Percentiles rank a stretch among this genome's conserved stretches.
Conservation (phyloP, 2,329 filamentous ascomycete species). For the Fusarium caatingaense region DNA sequence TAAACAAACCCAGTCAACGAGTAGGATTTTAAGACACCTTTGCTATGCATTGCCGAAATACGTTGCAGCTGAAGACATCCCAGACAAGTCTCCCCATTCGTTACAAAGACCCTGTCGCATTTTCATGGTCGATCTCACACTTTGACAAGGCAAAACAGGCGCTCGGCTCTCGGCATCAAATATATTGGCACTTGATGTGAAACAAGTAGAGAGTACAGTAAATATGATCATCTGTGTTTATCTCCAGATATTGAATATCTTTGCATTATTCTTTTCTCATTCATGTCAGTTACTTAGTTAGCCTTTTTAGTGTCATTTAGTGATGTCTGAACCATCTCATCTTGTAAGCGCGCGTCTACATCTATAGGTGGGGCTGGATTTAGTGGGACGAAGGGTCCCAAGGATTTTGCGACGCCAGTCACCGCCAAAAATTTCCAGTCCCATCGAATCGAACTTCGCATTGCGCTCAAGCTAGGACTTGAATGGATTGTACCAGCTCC, state of each 20-base stretch:
- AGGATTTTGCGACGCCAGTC: constrained; percentile 41
- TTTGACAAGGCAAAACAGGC: constrained; percentile 24
- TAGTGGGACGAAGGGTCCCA: constrained; percentile 26
- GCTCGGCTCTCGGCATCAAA: constrained; percentile 21
- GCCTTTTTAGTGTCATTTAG: background rate
- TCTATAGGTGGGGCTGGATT: constrained; percentile 8
- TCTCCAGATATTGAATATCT: background rate
- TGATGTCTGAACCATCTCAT: constrained; percentile 3
- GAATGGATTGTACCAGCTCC: constrained; percentile 32
- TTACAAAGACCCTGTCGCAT: constrained; percentile 24
- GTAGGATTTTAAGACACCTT: constrained; percentile 4
- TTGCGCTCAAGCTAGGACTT: constrained; percentile 10
- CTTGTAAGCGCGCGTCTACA: constrained; percentile 49
- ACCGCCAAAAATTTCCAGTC: constrained; percentile 45
- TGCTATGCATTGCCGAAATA: constrained; percentile 24
- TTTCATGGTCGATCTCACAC: constrained; percentile 26
- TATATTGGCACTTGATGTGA: background rate
- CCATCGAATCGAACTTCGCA: constrained; percentile 25
- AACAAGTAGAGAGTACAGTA: background rate
- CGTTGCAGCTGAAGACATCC: constrained; percentile 31
- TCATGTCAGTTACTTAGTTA: background rate
- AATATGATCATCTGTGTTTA: background rate
- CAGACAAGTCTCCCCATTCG: constrained; percentile 29
- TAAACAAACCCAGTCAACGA: background rate
- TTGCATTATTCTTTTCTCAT: background rate